These are phyloP conservation scores for Solanum dulcamara DNA, from an alignment of 257 asterid genomes.

Conservation along the genomic window DNA sequence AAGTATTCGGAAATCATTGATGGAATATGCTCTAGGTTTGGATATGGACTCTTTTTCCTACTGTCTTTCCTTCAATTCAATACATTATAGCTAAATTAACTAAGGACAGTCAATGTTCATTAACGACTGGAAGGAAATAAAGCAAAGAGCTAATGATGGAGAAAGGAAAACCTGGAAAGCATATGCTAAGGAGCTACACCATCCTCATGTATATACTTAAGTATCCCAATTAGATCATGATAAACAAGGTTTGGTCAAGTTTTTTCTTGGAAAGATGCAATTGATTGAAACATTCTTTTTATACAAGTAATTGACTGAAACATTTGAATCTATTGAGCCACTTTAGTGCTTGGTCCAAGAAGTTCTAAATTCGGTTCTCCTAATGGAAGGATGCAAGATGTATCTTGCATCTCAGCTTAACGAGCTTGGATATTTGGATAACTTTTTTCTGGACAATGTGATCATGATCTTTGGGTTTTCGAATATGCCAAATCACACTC, in stretches of 20 bases:
- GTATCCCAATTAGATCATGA: neutral
- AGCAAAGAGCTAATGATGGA: neutral
- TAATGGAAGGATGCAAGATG: neutral
- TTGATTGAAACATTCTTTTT: neutral
- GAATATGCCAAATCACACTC: neutral
- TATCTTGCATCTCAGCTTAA: neutral
- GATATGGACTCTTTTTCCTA: neutral
- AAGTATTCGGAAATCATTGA: neutral
- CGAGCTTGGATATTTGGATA: neutral
- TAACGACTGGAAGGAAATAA: neutral
- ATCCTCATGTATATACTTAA: neutral
- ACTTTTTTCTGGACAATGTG: neutral
- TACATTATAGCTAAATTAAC: neutral
- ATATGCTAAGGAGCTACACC: neutral
- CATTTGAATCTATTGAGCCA: neutral
- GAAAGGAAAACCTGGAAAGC: neutral
- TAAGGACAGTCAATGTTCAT: neutral
- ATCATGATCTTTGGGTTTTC: neutral
- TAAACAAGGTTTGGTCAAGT: neutral
- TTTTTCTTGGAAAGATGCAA: neutral
- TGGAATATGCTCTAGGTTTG: too few species aligned
- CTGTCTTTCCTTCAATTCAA: neutral
- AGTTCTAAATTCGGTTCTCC: neutral
- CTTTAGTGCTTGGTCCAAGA: neutral
- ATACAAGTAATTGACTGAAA: neutral